Evolutionary conservation across 352 stramenopile species (phyloP).

Genomic region (Nothophytophthora sp.): DNA sequence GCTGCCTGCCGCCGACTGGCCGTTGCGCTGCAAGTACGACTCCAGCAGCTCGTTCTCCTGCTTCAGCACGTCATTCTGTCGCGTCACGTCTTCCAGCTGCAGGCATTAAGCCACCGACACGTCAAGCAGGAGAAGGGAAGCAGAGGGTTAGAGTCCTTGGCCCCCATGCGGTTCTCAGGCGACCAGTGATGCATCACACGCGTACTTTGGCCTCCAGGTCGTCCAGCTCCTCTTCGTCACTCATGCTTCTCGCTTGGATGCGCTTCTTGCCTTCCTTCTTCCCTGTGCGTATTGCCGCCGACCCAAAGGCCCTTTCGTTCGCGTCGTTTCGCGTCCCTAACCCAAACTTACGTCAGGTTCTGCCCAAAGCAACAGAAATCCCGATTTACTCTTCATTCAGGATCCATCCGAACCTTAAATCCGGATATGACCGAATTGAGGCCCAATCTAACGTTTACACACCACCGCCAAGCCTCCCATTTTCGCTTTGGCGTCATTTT

Average conservation of each 20-base stretch:
- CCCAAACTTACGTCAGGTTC: too few species aligned
- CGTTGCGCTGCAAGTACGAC: constrained; percentile 78
- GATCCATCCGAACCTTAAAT: too few species aligned
- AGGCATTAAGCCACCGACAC: background rate
- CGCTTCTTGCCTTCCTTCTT: background rate
- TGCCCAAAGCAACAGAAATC: too few species aligned
- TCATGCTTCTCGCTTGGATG: constrained; percentile 21
- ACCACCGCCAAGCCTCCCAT: background rate
- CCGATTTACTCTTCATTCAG: too few species aligned
- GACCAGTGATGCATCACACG: too few species aligned
- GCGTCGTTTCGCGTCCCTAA: constrained; percentile 33
- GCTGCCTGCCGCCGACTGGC: constrained; percentile 37
- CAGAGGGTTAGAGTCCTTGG: background rate
- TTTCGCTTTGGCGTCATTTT: background rate
- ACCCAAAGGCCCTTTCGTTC: background rate
- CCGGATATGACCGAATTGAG: too few species aligned
- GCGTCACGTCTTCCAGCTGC: constrained; percentile 84
- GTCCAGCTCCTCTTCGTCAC: constrained; percentile 75
- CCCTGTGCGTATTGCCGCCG: background rate
- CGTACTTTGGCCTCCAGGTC: constrained; percentile 69
- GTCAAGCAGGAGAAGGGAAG: background rate
- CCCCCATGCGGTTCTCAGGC: too few species aligned
- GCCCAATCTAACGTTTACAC: too few species aligned
- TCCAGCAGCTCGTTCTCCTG: constrained; percentile 92
- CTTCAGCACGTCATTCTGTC: constrained; percentile 88